Percentiles rank a stretch among this genome's conserved stretches.
These are phyloP conservation scores for Bathelium albidoporum DNA, from an alignment of 495 filamentous ascomycete genomes.

Conservation along the genomic window DNA sequence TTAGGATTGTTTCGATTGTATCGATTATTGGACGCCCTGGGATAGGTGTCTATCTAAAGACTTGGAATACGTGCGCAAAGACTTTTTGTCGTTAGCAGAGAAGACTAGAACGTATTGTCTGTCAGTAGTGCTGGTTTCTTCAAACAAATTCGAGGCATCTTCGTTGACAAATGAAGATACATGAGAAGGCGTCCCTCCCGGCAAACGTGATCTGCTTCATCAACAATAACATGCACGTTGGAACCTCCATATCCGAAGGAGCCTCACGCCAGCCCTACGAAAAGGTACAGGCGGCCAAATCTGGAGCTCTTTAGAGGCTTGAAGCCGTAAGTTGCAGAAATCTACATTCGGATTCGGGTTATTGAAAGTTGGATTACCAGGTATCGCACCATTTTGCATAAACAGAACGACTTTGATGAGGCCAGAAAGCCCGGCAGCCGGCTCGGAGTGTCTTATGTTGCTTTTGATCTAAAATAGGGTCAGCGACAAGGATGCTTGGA, in stretches of 20 bases:
- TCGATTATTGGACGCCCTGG: too few species aligned
- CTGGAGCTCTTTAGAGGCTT: neutral
- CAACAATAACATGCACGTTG: neutral
- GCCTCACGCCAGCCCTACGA: neutral
- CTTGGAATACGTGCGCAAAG: neutral
- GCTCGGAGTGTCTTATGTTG: neutral
- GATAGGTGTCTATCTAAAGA: neutral
- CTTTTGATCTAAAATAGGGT: neutral
- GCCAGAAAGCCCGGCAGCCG: neutral
- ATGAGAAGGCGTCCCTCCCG: neutral
- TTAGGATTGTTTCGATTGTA: too few species aligned
- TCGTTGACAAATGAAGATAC: neutral
- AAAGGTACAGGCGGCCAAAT: slow-evolving; percentile 15
- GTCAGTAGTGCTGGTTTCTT: neutral
- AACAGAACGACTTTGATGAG: slow-evolving; percentile 1
- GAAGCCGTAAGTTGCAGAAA: slow-evolving; percentile 8
- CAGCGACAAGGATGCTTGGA: neutral
- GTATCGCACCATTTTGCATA: slow-evolving; percentile 31
- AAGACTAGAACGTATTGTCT: neutral
- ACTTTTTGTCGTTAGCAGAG: neutral
- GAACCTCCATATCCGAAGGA: neutral
- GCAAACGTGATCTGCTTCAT: neutral
- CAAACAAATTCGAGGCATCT: neutral
- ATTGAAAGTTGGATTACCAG: neutral
- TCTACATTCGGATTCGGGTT: neutral